Percentiles rank a stretch among this genome's conserved stretches.
Evolutionary conservation across 495 filamentous ascomycete genomes (phyloP).

Genomic region (Tuber melanosporum): DNA sequence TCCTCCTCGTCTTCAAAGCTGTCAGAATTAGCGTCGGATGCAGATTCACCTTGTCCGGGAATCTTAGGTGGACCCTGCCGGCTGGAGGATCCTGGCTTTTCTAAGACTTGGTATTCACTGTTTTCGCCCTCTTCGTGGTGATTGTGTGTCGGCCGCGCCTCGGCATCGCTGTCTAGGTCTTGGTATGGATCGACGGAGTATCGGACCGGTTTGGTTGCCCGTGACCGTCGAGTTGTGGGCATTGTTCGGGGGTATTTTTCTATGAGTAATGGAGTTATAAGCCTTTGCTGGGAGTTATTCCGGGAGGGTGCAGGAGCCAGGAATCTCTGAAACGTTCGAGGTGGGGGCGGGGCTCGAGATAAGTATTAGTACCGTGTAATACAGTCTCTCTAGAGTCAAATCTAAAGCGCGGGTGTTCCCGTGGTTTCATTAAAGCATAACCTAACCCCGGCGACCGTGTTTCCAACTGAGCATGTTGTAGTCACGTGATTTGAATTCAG

Average conservation of each 20-base stretch:
- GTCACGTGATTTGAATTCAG: neutral
- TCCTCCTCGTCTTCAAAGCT: slow-evolving; percentile 3
- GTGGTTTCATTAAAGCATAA: neutral
- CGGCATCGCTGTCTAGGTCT: slow-evolving; percentile 30
- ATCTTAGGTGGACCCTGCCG: neutral
- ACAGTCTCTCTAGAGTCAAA: neutral
- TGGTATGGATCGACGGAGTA: slow-evolving; percentile 39
- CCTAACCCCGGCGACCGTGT: neutral
- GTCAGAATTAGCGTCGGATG: neutral
- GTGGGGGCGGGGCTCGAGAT: neutral
- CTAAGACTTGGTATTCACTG: slow-evolving; percentile 20
- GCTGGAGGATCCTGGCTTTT: slow-evolving; percentile 2
- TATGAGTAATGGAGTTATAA: neutral
- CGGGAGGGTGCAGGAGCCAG: neutral
- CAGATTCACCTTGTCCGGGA: neutral
- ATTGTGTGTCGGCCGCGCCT: neutral
- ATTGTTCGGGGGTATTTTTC: neutral
- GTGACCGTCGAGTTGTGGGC: slow-evolving; percentile 7
- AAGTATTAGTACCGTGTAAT: neutral
- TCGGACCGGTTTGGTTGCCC: slow-evolving; percentile 25
- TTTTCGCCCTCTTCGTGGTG: slow-evolving; percentile 15
- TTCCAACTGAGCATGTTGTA: neutral
- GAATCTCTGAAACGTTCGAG: neutral
- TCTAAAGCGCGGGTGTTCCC: neutral
- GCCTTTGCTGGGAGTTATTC: neutral